Base-by-base conservation (phyloP, 345 rosid species). In the Geranium brycei region DNA sequence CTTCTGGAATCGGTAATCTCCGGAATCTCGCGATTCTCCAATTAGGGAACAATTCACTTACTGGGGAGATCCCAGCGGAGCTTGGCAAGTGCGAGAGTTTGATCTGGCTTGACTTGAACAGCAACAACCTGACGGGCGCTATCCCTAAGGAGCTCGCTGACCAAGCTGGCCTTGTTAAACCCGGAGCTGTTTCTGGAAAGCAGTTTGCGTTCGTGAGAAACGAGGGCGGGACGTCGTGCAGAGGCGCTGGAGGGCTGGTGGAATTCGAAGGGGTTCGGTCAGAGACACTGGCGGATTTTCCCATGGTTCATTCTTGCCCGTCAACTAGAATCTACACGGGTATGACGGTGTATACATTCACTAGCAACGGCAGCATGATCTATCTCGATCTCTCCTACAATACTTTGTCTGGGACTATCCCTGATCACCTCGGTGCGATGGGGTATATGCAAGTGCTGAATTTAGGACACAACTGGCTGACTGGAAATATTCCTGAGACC, bases 181-280 rank as follows among this genome's bases (percentile, higher is more conserved):
- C 96, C 0, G 98, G 96, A 55, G 74, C 69, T 73, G 95, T 87
- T 51, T 84, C 98, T 0, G 98, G 98, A 68, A 89, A 89, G 80
- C 89, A 84, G 65, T 92, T 92, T 80, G 95, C 78, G 12, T 92
- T 92, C 68, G 93, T 92, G 66, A 84, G 98, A 76, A 92, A 92
- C 53, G 98, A 92, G 77, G 98, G 96, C 0, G 98, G 98, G 17
- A 89, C 98, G 7, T 79, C 90, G 23, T 92, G 98, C 62, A 78
- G 98, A 71, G 98, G 98, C 64, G 98, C 98, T 17, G 98, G 98
- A 1, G 98, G 98, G n/a, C 72, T 92, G 31, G 87, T 89, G 10
- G 98, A 92, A 71, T 89, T 89, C 56, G 88, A 85, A 72, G 98
- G 96, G 38, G 85, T 92, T 55, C 87, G 98, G 1, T 61, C 80